Evolutionary conservation across 2,329 filamentous ascomycete genomes (phyloP), one percentile per base, ranked within the genome.

Genomic region (Aureobasidium sp.): DNA sequence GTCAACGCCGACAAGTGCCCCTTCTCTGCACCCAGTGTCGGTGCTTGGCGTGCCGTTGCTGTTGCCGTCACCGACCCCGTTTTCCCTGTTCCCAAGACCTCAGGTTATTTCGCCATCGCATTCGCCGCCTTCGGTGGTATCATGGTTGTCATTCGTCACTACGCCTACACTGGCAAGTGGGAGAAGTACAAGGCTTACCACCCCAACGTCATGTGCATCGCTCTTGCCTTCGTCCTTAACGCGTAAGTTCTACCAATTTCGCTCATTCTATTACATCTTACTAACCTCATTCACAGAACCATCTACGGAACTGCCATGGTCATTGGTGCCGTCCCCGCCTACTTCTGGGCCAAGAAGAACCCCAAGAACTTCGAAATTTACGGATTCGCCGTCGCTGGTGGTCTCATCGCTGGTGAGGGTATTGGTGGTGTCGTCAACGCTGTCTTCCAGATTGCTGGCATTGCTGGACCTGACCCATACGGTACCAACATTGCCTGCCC

Each of bases 21-120:
- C 36, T 89, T 89, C 74, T 68, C 71, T 9, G 83, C 82, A 1
- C 86, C 86, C 3, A 86, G 84, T 2, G 85, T 88, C 13, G 74
- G 81, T 0, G 85, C 86, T 0, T 89, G 85, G 86, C 78, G 81
- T 44, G 86, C 86, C 5, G 83, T 88, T 6, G 85, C 86, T 2
- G 74, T 81, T 63, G 84, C 84, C 16, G 83, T 85, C 63, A 86
- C 83, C 0, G 78, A 82, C 64, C 81, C 82, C 1, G 72, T 70
- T 0, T 79, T 85, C 69, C 77, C 76, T 5, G 83, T 86, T 62
- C 84, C 83, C 0, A 74, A 72, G 27, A 77, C 74, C 9, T 81
- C 80, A 25, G 82, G 81, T 41, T 83, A 84, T 67, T 85, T 85
- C 71, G 75, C 82, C 61, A 79, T 85, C 65, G 74, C 79, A 61